Percentiles rank a stretch among this genome's conserved stretches.
These are phyloP conservation scores for Starmerella ratchasimensis DNA, from an alignment of 805 yeast species.

Conservation along the genomic window DNA sequence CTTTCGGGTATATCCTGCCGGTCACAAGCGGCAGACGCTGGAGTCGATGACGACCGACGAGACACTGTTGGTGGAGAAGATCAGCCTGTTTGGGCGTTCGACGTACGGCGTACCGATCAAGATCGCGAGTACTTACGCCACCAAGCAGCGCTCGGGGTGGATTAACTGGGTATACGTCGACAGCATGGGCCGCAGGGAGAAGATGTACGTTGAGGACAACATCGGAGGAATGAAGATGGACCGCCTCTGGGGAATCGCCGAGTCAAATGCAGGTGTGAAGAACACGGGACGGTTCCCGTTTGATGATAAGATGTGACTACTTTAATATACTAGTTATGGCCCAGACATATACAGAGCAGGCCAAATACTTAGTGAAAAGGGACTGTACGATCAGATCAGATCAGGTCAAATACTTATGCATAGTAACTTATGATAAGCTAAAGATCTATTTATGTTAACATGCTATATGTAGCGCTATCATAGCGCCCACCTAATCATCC, in stretches of 20 bases:
- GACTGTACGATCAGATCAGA: too few relatives aligned
- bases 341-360: neutral
- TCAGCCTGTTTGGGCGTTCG: conserved; percentile 52
- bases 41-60: conserved; percentile 51
- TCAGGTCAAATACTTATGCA: neutral
- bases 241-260: conserved; percentile 72
- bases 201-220: conserved; percentile 54
- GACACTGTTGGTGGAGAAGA: conserved; percentile 50
- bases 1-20: conserved; percentile 52
- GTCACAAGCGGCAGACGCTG: conserved; percentile 42
- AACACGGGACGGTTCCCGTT: conserved; percentile 40
- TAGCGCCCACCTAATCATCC: too few relatives aligned
- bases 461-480: too few relatives aligned
- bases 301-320: too few relatives aligned
- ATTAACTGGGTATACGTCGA: conserved; percentile 32
- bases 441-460: neutral
- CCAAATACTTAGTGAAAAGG: too few relatives aligned
- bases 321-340: neutral
- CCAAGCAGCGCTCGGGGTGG: conserved; percentile 35
- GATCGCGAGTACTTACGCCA: conserved; percentile 31
- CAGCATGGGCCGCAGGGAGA: conserved; percentile 24
- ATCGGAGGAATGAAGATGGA: conserved; percentile 77
- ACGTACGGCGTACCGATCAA: conserved; percentile 48
- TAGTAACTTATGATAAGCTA: neutral
- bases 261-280: conserved; percentile 48